Evolutionary conservation across 331 rosid genomes (phyloP).

Genomic region (Malus hybrid): DNA sequence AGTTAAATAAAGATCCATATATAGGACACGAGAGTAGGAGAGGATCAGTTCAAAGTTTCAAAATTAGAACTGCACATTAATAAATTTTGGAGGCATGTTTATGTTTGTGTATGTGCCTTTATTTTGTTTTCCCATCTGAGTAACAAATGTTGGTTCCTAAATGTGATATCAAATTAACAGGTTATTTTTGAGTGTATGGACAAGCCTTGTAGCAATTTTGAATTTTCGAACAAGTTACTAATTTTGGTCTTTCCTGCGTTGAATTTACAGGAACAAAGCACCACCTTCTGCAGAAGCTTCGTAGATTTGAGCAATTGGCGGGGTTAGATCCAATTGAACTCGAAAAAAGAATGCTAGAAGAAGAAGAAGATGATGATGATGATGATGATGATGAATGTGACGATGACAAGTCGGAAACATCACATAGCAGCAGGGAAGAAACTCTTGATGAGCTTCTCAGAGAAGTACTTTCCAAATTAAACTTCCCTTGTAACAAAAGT

Average conservation of each 20-base stretch:
- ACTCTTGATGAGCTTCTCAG: conserved; percentile 15
- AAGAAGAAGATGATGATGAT: conserved; percentile 28
- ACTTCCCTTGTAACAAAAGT: conserved; percentile 4
- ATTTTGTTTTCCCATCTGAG: not conserved
- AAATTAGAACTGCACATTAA: not conserved
- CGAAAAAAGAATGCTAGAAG: conserved; percentile 54
- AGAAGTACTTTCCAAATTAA: conserved; percentile 32
- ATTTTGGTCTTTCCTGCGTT: not conserved
- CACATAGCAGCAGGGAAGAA: conserved; percentile 15
- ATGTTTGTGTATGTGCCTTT: not conserved
- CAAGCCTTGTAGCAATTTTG: not conserved
- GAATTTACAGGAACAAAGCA: conserved; percentile 67
- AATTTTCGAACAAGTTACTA: not conserved
- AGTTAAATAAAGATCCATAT: not conserved
- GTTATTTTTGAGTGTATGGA: not conserved
- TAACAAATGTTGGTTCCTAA: not conserved
- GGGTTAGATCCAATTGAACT: conserved; percentile 74
- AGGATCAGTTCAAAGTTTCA: not conserved
- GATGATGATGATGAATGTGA: conserved; percentile 32
- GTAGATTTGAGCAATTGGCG: conserved; percentile 83
- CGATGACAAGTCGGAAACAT: conserved; percentile 12
- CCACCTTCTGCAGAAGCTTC: conserved; percentile 61
- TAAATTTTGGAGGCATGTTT: not conserved
- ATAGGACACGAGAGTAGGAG: not conserved
- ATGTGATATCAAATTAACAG: not conserved